These are phyloP conservation scores for Yamadazyma blattariae DNA, from an alignment of 1,139 yeast species.

Conservation along the genomic window DNA sequence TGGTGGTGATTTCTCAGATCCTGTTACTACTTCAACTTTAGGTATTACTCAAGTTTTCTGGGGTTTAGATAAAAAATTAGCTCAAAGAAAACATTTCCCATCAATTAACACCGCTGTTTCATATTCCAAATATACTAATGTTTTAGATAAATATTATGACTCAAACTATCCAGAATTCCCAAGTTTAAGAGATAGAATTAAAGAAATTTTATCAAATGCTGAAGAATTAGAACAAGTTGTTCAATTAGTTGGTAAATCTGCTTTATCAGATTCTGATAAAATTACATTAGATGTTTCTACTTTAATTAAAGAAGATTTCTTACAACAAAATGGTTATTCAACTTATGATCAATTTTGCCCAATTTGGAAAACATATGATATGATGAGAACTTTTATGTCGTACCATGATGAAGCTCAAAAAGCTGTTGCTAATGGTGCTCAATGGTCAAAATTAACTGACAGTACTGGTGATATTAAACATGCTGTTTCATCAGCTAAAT, in stretches of 20 bases:
- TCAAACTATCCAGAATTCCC: slow-evolving; percentile 90
- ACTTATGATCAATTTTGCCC: slow-evolving; percentile 99
- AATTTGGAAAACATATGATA: slow-evolving; percentile 96
- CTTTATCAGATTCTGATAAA: slow-evolving; percentile 93
- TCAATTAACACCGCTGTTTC: slow-evolving; percentile 95
- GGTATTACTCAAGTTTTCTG: slow-evolving; percentile 99
- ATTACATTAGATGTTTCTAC: slow-evolving; percentile 91
- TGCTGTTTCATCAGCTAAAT: slow-evolving; percentile 89
- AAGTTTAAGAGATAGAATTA: slow-evolving; percentile 80
- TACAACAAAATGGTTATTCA: slow-evolving; percentile 98
- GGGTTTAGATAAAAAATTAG: slow-evolving; percentile 98
- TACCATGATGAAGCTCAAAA: slow-evolving; percentile 97
- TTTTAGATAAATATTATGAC: slow-evolving; percentile 83
- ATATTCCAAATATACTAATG: slow-evolving; percentile 91
- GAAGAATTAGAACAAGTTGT: slow-evolving; percentile 99
- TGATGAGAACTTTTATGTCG: slow-evolving; percentile 92
- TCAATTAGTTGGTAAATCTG: slow-evolving; percentile 97
- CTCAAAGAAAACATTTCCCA: slow-evolving; percentile 99
- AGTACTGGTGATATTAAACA: slow-evolving; percentile 89
- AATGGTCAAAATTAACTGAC: slow-evolving; percentile 90
- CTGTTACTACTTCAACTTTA: slow-evolving; percentile 95
- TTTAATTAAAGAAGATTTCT: slow-evolving; percentile 93
- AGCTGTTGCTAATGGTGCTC: slow-evolving; percentile 91
- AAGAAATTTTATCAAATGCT: slow-evolving; percentile 91
- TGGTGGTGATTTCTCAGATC: slow-evolving; percentile 99